These are phyloP conservation scores for Gastrolobium bilobum DNA, from an alignment of 306 rosid genomes.

Conservation along the genomic window DNA sequence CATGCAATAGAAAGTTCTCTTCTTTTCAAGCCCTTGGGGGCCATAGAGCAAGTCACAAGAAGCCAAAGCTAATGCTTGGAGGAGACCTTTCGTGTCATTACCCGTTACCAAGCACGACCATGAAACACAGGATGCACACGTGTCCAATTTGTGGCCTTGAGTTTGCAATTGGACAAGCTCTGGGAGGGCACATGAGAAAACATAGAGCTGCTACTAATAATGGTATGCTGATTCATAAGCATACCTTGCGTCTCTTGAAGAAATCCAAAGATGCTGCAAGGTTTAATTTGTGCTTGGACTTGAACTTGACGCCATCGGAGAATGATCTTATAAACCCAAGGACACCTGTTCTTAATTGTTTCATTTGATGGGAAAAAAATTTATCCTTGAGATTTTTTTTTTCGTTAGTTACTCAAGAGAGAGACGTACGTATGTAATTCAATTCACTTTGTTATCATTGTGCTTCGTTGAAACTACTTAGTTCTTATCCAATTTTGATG, in stretches of 20 bases:
- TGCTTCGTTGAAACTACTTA: not conserved
- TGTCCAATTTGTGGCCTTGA: conserved; percentile 80
- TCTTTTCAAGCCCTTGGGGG: conserved; percentile 95
- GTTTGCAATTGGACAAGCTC: conserved; percentile 84
- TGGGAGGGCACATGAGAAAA: conserved; percentile 96
- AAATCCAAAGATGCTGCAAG: conserved; percentile 47
- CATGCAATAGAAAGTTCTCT: conserved; percentile 65
- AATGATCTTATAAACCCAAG: conserved; percentile 56
- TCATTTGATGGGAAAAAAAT: conserved; percentile 32
- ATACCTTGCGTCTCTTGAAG: conserved; percentile 52
- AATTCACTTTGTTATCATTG: not conserved
- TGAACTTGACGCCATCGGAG: conserved; percentile 62
- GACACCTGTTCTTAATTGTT: conserved; percentile 41
- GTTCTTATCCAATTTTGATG: not conserved
- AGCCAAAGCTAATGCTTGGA: conserved; percentile 53
- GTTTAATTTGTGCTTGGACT: conserved; percentile 56
- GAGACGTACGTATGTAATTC: too few species aligned
- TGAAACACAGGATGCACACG: conserved; percentile 65
- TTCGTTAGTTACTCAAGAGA: too few species aligned
- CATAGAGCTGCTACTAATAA: conserved; percentile 51
- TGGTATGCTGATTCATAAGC: not conserved
- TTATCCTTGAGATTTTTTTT: too few species aligned
- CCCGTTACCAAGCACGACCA: not conserved
- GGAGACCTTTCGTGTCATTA: conserved; percentile 1
- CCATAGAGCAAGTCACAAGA: conserved; percentile 88